Evolutionary conservation across 768 basidiomycete species (phyloP).

Genomic region (Amanita fuliginea): DNA sequence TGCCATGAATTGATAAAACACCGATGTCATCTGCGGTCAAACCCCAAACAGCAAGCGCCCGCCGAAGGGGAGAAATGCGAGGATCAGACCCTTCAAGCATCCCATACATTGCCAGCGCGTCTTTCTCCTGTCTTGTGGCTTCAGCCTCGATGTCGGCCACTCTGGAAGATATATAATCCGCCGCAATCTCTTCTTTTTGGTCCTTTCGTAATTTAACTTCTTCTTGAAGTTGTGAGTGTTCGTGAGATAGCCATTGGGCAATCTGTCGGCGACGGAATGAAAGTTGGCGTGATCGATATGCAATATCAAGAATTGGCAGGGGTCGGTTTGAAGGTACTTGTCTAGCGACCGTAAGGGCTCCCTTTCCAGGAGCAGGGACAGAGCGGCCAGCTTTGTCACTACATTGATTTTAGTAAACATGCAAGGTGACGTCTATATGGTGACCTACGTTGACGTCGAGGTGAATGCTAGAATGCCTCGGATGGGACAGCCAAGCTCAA

Average conservation of each 20-base stretch:
- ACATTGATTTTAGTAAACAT: constrained; percentile 4
- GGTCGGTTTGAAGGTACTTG: constrained; percentile 74
- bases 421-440: background rate
- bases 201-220: constrained; percentile 58
- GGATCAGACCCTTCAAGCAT: constrained; percentile 89
- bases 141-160: constrained; percentile 84
- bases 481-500: constrained; percentile 89
- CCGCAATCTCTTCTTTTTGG: constrained; percentile 38
- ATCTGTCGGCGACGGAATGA: constrained; percentile 93
- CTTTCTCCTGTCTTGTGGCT: constrained; percentile 85
- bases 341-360: constrained; percentile 81
- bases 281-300: constrained; percentile 89
- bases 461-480: constrained; percentile 93
- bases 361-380: constrained; percentile 92
- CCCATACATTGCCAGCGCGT: constrained; percentile 86
- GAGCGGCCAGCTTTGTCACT: constrained; percentile 99
- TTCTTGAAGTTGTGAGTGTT: constrained; percentile 73
- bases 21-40: constrained; percentile 89
- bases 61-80: constrained; percentile 81
- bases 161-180: constrained; percentile 65
- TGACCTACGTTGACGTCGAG: constrained; percentile 82
- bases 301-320: constrained; percentile 69
- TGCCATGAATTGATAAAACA: constrained; percentile 82
- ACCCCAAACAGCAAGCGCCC: constrained; percentile 96
- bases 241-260: constrained; percentile 87